Base-by-base conservation (phyloP, 2,329 filamentous ascomycete species). In the Diaporthe eres region DNA sequence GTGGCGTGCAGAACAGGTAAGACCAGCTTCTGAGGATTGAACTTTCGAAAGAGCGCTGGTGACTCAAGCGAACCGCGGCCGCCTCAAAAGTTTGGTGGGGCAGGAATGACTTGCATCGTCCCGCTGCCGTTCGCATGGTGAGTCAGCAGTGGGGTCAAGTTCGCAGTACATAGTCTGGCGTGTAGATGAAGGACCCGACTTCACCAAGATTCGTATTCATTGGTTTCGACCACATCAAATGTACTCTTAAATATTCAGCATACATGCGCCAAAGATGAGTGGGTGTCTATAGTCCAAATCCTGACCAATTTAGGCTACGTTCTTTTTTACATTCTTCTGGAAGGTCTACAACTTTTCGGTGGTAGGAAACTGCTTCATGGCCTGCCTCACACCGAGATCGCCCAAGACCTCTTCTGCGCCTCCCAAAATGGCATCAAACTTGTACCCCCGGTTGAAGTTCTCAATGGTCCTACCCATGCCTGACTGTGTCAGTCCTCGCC, bases 401-500 rank as follows among this genome's bases (percentile, higher is more conserved):
- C 90, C 93, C 75, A 97, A 83, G 76, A 97, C 92, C 86, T 97
- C 95, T 84, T 97, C 95, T 1, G 94, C 93, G 15, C 95, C 95
- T 75, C 95, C 95, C 37, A 96, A 84, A 75, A 94, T 94, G 31
- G 93, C 89, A 83, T 94, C 92, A 74, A 94, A 97, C 86, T 97
- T 97, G 85, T 96, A 94, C 2, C 93, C 95, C 63, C 94, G 88
- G 84, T 96, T 91, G 86, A 97, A 97, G 89, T 94, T 93, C 86
- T 97, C 95, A 77, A 97, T 92, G 44, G 95, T 89, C 71, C 90
- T 90, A 65, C 95, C 95, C 95, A 97, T 97, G 22, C 95, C 95
- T 0, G 90, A 90, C 85, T 95, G 93, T 0, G 95, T 97, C 12
- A 97, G 84, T 4, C 92, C 95, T 73, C 95, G 89, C 9, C 95